Percentiles rank a stretch among this genome's conserved stretches.
Evolutionary conservation across 208 protist species (phyloP).

Genomic region (Acanthamoeba castellanii): DNA sequence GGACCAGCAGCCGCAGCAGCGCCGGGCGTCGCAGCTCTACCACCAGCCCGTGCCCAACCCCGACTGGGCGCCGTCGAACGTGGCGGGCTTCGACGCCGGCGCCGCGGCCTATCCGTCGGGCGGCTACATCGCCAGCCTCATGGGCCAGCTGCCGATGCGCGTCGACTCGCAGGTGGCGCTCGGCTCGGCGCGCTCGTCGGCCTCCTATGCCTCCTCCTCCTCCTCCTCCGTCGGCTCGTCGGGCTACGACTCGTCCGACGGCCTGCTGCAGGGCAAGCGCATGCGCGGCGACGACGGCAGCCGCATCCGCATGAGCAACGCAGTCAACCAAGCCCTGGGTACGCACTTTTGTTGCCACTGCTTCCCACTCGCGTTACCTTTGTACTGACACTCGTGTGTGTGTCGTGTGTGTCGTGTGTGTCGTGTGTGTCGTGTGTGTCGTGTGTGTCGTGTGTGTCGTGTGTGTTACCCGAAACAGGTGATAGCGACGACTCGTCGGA

Average conservation of each 20-base stretch:
- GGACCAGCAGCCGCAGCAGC: background rate
- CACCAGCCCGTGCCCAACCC: background rate
- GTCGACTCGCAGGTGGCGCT: background rate
- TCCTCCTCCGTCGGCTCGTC: background rate
- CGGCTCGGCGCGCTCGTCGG: background rate
- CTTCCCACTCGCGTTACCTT: no score
- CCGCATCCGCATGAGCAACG: background rate
- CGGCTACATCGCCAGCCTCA: background rate
- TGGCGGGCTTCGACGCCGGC: background rate
- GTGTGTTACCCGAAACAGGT: background rate
- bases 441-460: background rate
- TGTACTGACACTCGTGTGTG: background rate
- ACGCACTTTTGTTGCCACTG: background rate
- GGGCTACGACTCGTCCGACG: conserved; percentile 9
- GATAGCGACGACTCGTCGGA: conserved; percentile 6
- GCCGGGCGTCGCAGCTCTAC: background rate
- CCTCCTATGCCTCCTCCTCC: background rate
- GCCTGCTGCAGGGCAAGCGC: background rate
- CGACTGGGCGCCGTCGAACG: background rate
- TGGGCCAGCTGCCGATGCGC: background rate
- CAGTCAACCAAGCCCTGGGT: background rate
- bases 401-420: no score
- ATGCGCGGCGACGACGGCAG: background rate
- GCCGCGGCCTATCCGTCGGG: background rate
- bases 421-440: background rate